A percentile compares a stretch with the other conserved stretches of the same genome.
Conservation (phyloP, 2,329 filamentous ascomycete species). For the Arthroderma sp. region DNA sequence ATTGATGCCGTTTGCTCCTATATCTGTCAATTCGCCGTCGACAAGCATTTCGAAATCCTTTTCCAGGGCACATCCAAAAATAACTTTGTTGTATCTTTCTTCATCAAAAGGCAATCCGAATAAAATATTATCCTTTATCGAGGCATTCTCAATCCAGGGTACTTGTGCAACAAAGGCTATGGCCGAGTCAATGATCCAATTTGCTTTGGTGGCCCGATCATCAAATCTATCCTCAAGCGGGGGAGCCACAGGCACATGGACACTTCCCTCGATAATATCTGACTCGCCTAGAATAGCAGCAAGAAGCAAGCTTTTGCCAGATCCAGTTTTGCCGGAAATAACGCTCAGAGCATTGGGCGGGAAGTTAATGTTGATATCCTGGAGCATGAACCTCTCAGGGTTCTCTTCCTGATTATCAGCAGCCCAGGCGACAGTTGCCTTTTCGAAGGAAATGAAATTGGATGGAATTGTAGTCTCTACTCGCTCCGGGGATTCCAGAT, state of each 20-base stretch:
- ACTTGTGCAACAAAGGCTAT: constrained; percentile 68
- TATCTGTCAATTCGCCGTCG: constrained; percentile 67
- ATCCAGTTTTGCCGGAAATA: constrained; percentile 63
- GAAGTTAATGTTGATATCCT: constrained; percentile 52
- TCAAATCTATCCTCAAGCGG: constrained; percentile 45
- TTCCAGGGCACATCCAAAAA: constrained; percentile 58
- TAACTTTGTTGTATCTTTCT: constrained; percentile 55
- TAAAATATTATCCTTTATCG: constrained; percentile 63
- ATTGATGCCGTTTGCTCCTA: constrained; percentile 75
- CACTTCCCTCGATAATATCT: constrained; percentile 50
- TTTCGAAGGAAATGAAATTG: constrained; percentile 50
- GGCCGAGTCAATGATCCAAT: constrained; percentile 58
- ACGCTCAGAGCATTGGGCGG: constrained; percentile 57
- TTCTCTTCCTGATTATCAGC: constrained; percentile 45
- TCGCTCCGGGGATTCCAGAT: constrained; percentile 55
- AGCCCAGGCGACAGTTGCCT: constrained; percentile 62
- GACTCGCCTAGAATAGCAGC: constrained; percentile 63
- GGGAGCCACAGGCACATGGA: constrained; percentile 40
- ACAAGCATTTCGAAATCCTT: constrained; percentile 65
- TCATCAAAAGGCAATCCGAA: constrained; percentile 61
- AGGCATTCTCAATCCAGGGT: constrained; percentile 75
- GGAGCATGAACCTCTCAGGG: constrained; percentile 50
- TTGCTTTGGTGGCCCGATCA: constrained; percentile 41
- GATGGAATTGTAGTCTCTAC: constrained; percentile 41
- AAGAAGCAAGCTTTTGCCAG: constrained; percentile 63